Base-by-base conservation (phyloP, 805 yeast genomes). In the Scheffersomyces amazonensis region DNA sequence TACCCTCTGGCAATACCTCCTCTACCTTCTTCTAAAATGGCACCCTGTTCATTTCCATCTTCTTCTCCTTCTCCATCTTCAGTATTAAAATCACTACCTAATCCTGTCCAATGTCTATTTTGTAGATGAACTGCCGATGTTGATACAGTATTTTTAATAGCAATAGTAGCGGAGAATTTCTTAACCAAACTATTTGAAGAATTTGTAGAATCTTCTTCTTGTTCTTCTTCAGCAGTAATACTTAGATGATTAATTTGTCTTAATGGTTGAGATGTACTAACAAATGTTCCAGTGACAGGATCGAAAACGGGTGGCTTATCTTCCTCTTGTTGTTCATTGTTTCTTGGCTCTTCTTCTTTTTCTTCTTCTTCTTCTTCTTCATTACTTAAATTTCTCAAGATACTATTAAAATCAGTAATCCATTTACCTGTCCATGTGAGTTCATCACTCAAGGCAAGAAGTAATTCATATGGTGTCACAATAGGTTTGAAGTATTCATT, bases 351-450 rank as follows among this genome's bases (percentile, higher is more conserved):
- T 5, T 44, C 42, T 4, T 41, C 52, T 3, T 38, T 42, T 6
- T 44, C 49, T 8, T 41, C 54, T 11, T 56, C 53, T 0, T 56
- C 62, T 1, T 57, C 68, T 1, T 49, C 56, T 54, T 56, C n/a
- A 4, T 59, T 50, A 8, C 54, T 59, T 46, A 81, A 54, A 5
- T 52, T 53, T 8, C 66, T 50, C 3, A 82, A 66, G 3, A 78
- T 73, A 28, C 76, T 76, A 16, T 66, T 53, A 60, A 90, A 89
- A 49, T 86, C 93, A 1, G 88, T 79, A 9, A 86, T 76, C 98
- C 99, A 93, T 48, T 84, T 75, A 1, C 98, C 98, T 0, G 95
- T 82, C 99, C 99, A 93, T 1, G 80, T 69, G 16, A 87, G 71
- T 45, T 84, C 88, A 17, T 77, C 80, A 44, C 76, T 76, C 41